These are phyloP conservation scores for Microstroma glucosiphilum DNA, from an alignment of 1,284 basidiomycete genomes.

Conservation along the genomic window DNA sequence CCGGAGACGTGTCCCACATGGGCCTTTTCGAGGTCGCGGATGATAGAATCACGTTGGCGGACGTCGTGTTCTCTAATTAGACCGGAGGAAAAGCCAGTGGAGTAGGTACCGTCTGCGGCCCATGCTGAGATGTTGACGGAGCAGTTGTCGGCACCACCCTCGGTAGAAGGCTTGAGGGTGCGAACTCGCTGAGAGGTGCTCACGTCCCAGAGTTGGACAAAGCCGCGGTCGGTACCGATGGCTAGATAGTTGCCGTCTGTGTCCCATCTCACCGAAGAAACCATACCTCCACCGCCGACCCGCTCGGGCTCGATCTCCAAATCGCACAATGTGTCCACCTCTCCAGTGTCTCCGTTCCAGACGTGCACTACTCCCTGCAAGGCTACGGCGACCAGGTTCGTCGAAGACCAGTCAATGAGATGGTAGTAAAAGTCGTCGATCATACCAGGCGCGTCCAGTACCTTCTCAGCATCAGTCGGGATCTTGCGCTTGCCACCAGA, in stretches of 20 bases:
- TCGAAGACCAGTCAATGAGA: slow-evolving; percentile 77
- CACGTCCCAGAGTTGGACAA: slow-evolving; percentile 93
- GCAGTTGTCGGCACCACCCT: slow-evolving; percentile 41
- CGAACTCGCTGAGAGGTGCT: slow-evolving; percentile 72
- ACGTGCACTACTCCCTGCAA: slow-evolving; percentile 39
- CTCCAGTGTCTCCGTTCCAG: slow-evolving; percentile 86
- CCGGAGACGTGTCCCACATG: slow-evolving; percentile 45
- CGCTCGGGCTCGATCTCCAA: slow-evolving; percentile 38
- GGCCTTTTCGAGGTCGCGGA: slow-evolving; percentile 39
- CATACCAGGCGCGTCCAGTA: slow-evolving; percentile 90
- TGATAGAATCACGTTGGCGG: slow-evolving; percentile 36
- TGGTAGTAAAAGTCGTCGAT: slow-evolving; percentile 97
- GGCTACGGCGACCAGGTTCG: slow-evolving; percentile 59
- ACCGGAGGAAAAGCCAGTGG: slow-evolving; percentile 40
- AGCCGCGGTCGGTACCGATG: slow-evolving; percentile 74
- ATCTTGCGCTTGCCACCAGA: slow-evolving; percentile 64
- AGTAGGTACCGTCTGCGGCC: slow-evolving; percentile 45
- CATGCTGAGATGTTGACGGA: slow-evolving; percentile 38
- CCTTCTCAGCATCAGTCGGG: slow-evolving; percentile 74
- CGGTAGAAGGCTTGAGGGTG: slow-evolving; percentile 54
- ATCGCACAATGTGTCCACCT: slow-evolving; percentile 64
- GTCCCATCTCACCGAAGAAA: slow-evolving; percentile 77
- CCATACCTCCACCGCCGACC: slow-evolving; percentile 53
- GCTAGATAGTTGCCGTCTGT: slow-evolving; percentile 81
- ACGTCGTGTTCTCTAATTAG: slow-evolving; percentile 48